These are phyloP conservation scores for Cercospora brassicicola DNA, from an alignment of 2,329 filamentous ascomycete genomes.

Conservation along the genomic window DNA sequence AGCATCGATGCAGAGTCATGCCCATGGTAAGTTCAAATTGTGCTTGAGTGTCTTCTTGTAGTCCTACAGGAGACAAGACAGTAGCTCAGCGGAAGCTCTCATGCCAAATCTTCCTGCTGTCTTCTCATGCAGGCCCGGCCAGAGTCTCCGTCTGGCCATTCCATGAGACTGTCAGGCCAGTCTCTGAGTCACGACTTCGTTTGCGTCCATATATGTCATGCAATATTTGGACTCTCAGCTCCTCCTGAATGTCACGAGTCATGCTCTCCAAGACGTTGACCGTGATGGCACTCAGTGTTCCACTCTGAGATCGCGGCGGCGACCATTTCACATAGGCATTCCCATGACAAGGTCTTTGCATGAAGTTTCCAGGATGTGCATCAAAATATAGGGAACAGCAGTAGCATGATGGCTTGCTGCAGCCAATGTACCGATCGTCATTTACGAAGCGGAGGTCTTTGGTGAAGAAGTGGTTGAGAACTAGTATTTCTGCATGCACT, in stretches of 20 bases:
- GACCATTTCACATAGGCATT: constrained; percentile 11
- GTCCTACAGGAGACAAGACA: not conserved
- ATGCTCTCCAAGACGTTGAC: not conserved
- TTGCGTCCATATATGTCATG: constrained; percentile 1
- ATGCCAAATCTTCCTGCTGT: not conserved
- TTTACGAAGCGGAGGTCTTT: not conserved
- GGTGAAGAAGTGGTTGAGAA: constrained; percentile 11
- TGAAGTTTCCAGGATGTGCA: constrained; percentile 3
- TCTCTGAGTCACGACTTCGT: not conserved
- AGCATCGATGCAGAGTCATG: not conserved
- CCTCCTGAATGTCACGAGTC: not conserved
- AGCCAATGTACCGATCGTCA: constrained; percentile 12
- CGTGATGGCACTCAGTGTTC: not conserved
- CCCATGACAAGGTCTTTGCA: not conserved
- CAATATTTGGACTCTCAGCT: not conserved
- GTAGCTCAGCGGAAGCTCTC: not conserved
- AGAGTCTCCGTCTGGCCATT: not conserved
- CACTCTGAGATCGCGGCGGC: not conserved
- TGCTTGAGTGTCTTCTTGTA: not conserved
- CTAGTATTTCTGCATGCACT: constrained; percentile 9
- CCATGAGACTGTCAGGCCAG: not conserved
- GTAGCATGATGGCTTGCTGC: constrained; percentile 17
- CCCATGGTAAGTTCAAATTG: not conserved
- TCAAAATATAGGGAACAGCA: constrained; percentile 6
- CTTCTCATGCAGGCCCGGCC: not conserved